A percentile compares a stretch with the other conserved stretches of the same genome.
These are phyloP conservation scores for Saccharomycopsis babjevae DNA, from an alignment of 805 yeast genomes.

Conservation along the genomic window DNA sequence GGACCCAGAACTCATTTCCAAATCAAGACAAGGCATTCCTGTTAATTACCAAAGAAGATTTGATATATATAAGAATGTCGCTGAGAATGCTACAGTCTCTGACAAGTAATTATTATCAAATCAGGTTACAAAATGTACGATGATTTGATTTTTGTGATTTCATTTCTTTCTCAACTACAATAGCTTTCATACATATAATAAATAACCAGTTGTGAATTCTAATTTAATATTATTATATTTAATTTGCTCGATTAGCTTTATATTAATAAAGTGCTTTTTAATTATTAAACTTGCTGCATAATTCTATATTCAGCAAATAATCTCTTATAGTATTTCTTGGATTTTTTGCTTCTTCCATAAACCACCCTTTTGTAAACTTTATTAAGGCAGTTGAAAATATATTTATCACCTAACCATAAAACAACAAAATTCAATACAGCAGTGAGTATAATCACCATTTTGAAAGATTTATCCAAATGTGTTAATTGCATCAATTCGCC, in stretches of 20 bases:
- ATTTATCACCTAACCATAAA: conserved; percentile 37
- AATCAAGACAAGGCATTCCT: conserved; percentile 59
- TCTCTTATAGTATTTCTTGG: conserved; percentile 17
- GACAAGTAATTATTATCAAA: neutral
- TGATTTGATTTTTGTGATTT: neutral
- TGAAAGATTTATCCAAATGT: conserved; percentile 40
- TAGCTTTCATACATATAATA: no score
- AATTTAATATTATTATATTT: neutral
- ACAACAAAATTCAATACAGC: conserved; percentile 41
- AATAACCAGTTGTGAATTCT: neutral
- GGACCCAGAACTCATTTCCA: conserved; percentile 47
- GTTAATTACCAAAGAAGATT: conserved; percentile 61
- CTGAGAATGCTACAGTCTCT: neutral
- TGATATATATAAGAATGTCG: conserved; percentile 28
- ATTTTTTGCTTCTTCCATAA: conserved; percentile 8
- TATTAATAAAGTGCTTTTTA: neutral
- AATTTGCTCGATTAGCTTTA: no score
- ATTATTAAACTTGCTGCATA: neutral
- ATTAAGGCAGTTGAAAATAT: conserved; percentile 34
- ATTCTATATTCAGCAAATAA: conserved; percentile 5
- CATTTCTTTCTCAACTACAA: neutral
- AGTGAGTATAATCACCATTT: conserved; percentile 36
- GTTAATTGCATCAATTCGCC: conserved; percentile 75
- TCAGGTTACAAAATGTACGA: neutral
- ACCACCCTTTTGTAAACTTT: conserved; percentile 16